Conservation (phyloP, 208 protist species). For the Trichomonas tenax region DNA sequence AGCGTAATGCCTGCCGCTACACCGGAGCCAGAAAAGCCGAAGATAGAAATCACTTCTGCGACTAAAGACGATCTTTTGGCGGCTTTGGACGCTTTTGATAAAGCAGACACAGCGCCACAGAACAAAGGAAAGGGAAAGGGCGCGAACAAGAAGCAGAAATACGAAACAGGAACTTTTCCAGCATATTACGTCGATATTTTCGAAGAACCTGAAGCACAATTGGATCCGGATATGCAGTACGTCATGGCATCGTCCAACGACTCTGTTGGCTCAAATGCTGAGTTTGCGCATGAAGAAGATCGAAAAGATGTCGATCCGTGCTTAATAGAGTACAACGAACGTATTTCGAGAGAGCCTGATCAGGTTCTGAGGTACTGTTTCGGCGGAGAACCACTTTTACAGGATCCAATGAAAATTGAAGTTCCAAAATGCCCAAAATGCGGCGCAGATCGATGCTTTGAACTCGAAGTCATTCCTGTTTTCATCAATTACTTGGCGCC, state of each 20-base stretch:
- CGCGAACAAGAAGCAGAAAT: neutral
- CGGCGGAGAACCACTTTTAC: neutral
- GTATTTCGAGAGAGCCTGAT: neutral
- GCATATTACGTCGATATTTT: neutral
- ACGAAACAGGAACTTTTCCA: neutral
- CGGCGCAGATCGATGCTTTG: neutral
- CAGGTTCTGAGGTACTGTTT: neutral
- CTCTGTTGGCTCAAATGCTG: neutral
- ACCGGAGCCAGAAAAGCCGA: neutral
- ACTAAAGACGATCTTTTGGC: neutral
- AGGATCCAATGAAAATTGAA: neutral
- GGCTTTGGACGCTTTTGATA: neutral
- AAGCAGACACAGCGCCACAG: neutral
- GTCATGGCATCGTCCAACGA: neutral
- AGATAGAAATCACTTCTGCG: neutral
- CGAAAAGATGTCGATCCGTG: neutral
- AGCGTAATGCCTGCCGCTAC: neutral
- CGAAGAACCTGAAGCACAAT: neutral
- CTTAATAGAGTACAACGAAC: neutral
- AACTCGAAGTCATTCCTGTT: neutral
- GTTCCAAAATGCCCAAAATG: neutral
- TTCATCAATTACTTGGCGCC: neutral
- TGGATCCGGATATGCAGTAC: neutral
- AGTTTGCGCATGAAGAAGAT: neutral
- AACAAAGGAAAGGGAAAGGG: neutral